Conservation (phyloP, 352 stramenopile genomes). For the Pythium catenulatum region DNA sequence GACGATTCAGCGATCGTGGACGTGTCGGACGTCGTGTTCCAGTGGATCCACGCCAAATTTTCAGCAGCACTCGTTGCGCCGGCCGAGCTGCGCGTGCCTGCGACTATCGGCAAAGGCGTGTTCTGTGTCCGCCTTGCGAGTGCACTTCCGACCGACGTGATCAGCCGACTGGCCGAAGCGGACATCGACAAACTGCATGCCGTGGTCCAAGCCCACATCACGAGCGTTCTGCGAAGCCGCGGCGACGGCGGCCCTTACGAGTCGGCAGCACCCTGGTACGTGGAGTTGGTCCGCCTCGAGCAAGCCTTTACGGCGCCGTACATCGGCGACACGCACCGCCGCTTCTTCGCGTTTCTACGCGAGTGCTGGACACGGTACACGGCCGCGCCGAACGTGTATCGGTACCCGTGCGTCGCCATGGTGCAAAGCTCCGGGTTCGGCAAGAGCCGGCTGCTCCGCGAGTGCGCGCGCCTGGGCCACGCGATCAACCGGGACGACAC, state of each 20-base stretch:
- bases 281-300: background rate
- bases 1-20: too few relatives aligned
- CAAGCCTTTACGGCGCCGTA: background rate
- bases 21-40: constrained; percentile 3
- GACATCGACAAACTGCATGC: too few relatives aligned
- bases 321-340: background rate
- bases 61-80: too few relatives aligned
- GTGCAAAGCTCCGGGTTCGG: constrained; percentile 42
- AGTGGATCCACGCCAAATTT: too few relatives aligned
- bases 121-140: too few relatives aligned
- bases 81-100: background rate
- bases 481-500: background rate
- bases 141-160: too few relatives aligned
- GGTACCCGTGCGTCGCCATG: constrained; percentile 13
- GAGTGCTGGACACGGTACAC: background rate
- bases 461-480: background rate
- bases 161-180: too few relatives aligned
- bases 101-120: background rate
- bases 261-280: too few relatives aligned
- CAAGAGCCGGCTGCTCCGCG: constrained; percentile 32
- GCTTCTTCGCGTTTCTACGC: background rate
- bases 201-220: too few relatives aligned
- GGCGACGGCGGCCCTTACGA: too few relatives aligned
- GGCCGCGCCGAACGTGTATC: background rate
- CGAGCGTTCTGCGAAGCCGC: too few relatives aligned